Conservation (phyloP, 495 filamentous ascomycete genomes). For the Aspergillus indologenus region DNA sequence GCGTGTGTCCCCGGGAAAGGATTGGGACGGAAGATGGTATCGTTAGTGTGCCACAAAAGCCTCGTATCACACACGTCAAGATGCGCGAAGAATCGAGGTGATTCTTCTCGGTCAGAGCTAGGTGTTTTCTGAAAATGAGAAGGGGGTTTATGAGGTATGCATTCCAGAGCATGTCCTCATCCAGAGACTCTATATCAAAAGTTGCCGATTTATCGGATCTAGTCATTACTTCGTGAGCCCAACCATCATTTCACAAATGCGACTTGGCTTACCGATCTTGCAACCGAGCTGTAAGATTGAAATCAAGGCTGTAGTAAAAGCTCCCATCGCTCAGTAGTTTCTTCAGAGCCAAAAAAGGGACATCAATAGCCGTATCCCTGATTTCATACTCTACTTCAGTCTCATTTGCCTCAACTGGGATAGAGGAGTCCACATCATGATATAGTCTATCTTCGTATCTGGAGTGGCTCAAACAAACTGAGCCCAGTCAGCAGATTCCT, state of each 20-base stretch:
- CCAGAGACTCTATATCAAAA: slow-evolving; percentile 79
- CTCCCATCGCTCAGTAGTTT: slow-evolving; percentile 92
- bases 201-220: slow-evolving; percentile 49
- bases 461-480: slow-evolving; percentile 79
- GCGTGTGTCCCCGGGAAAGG: slow-evolving; percentile 47
- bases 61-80: slow-evolving; percentile 88
- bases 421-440: slow-evolving; percentile 56
- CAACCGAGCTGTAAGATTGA: slow-evolving; percentile 89
- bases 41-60: slow-evolving; percentile 80
- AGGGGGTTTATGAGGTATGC: slow-evolving; percentile 95
- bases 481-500: not conserved
- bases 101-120: slow-evolving; percentile 66
- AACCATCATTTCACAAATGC: slow-evolving; percentile 3
- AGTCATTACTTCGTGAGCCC: slow-evolving; percentile 46
- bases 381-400: slow-evolving; percentile 58
- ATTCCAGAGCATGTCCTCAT: slow-evolving; percentile 94
- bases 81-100: slow-evolving; percentile 81
- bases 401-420: slow-evolving; percentile 47
- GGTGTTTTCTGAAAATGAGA: slow-evolving; percentile 77
- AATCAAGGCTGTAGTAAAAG: slow-evolving; percentile 97
- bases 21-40: slow-evolving; percentile 66
- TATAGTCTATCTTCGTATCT: slow-evolving; percentile 73
- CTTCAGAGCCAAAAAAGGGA: slow-evolving; percentile 84
- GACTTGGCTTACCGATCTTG: slow-evolving; percentile 71
- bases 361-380: slow-evolving; percentile 67